These are phyloP conservation scores for Cryphonectria radicalis DNA, from an alignment of 2,329 filamentous ascomycete species.

Conservation along the genomic window DNA sequence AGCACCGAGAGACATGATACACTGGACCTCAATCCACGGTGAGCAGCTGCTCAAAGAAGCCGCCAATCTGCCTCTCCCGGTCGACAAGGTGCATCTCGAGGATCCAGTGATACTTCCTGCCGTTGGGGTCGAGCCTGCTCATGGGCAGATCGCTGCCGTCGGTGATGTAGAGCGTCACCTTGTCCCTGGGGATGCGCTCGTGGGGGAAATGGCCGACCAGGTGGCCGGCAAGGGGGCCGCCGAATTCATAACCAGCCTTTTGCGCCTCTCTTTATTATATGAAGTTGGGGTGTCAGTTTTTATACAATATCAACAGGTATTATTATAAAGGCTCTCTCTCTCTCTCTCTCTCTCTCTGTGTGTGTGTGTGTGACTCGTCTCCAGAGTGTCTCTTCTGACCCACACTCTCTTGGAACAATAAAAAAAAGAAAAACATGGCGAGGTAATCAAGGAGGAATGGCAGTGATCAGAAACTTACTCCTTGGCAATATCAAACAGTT, in stretches of 20 bases:
- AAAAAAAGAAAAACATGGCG: too few species aligned
- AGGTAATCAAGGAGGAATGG: neutral
- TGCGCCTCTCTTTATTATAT: conserved; percentile 35
- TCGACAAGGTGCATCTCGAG: conserved; percentile 54
- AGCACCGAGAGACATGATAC: neutral
- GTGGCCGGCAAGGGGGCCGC: conserved; percentile 51
- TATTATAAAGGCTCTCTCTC: too few species aligned
- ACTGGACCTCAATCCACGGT: neutral
- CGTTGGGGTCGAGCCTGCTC: conserved; percentile 44
- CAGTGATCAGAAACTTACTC: conserved; percentile 24
- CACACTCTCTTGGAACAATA: too few species aligned
- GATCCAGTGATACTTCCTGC: conserved; percentile 53
- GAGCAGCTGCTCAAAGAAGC: conserved; percentile 46
- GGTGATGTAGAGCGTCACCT: conserved; percentile 49
- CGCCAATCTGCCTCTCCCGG: conserved; percentile 42
- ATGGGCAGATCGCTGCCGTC: conserved; percentile 49
- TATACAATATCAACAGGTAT: neutral
- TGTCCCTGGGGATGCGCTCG: conserved; percentile 54
- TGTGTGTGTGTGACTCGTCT: too few species aligned
- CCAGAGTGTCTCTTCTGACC: too few species aligned
- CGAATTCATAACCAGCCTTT: conserved; percentile 49
- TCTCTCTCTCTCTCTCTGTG: too few species aligned
- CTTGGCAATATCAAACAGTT: conserved; percentile 50
- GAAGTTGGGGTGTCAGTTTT: neutral
- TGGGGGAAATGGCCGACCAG: conserved; percentile 55